Percentiles rank a stretch among this genome's conserved stretches.
Evolutionary conservation across 805 yeast species (phyloP).

Genomic region (Alloascoidea africana): DNA sequence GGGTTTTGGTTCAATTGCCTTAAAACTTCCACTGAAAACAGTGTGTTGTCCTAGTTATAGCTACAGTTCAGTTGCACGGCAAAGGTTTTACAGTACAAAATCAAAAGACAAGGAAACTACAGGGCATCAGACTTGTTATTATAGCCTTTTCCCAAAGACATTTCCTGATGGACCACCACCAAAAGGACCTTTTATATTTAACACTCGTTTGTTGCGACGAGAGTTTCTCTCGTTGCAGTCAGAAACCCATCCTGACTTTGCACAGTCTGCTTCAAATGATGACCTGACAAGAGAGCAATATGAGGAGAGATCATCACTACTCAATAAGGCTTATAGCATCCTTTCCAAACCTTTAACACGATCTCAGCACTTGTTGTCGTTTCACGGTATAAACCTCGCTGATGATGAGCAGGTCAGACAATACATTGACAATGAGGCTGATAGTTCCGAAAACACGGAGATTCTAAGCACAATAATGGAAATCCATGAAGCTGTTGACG

Average conservation of each 20-base stretch:
- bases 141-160: conserved; percentile 58
- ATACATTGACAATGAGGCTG: conserved; percentile 26
- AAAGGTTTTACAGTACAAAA: no score
- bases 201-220: conserved; percentile 39
- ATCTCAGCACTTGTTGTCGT: conserved; percentile 40
- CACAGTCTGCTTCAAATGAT: conserved; percentile 15
- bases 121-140: conserved; percentile 30
- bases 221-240: conserved; percentile 70
- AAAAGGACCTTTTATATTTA: conserved; percentile 38
- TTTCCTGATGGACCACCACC: conserved; percentile 57
- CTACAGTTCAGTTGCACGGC: no score
- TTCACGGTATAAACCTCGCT: conserved; percentile 35
- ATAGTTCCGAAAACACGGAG: conserved; percentile 32
- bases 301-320: conserved; percentile 29
- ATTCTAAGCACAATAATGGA: conserved; percentile 68
- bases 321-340: conserved; percentile 69
- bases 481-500: conserved; percentile 70
- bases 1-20: no score
- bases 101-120: no score
- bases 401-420: conserved; percentile 39
- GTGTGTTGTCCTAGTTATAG: no score
- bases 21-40: no score
- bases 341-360: conserved; percentile 56
- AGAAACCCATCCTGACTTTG: conserved; percentile 66
- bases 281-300: conserved; percentile 12